These are phyloP conservation scores for Dioscorea cayenensis DNA, from an alignment of 116 monocot genomes.

Conservation along the genomic window DNA sequence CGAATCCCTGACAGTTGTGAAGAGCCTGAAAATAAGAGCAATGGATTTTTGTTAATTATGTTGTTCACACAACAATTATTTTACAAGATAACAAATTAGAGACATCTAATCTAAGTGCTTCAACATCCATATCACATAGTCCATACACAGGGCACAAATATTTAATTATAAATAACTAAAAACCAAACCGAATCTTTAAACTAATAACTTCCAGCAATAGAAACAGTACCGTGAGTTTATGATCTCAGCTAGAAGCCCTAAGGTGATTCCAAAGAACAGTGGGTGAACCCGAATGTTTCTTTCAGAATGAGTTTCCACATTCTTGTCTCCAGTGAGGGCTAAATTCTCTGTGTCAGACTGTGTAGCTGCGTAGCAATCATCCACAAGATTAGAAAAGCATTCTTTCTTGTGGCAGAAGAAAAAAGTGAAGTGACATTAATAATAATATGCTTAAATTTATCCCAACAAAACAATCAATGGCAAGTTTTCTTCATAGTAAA, in stretches of 20 bases:
- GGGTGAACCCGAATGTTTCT: slow-evolving; percentile 64
- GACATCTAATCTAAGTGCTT: neutral
- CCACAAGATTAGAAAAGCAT: neutral
- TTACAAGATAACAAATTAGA: neutral
- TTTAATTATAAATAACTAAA: neutral
- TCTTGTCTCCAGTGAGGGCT: slow-evolving; percentile 4
- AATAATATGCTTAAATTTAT: neutral
- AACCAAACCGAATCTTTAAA: neutral
- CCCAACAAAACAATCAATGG: neutral
- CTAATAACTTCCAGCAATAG: neutral
- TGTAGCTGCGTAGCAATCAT: slow-evolving; percentile 37
- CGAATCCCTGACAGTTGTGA: slow-evolving; percentile 96
- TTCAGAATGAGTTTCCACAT: slow-evolving; percentile 10
- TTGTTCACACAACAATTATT: neutral
- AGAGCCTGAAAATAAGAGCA: slow-evolving; percentile 54
- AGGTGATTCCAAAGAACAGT: slow-evolving; percentile 80
- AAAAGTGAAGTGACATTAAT: neutral
- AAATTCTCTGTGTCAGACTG: slow-evolving; percentile 14
- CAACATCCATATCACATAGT: neutral
- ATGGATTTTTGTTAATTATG: neutral
- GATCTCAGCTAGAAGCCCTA: slow-evolving; percentile 91
- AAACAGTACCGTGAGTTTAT: slow-evolving; percentile 91
- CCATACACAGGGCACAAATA: neutral
- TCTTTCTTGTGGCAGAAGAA: neutral
- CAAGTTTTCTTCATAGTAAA: neutral